Evolutionary conservation across 192 early-diverging fungal genomes (phyloP), one percentile per base, ranked within the genome.

Genomic region (Dissophora ornata): DNA sequence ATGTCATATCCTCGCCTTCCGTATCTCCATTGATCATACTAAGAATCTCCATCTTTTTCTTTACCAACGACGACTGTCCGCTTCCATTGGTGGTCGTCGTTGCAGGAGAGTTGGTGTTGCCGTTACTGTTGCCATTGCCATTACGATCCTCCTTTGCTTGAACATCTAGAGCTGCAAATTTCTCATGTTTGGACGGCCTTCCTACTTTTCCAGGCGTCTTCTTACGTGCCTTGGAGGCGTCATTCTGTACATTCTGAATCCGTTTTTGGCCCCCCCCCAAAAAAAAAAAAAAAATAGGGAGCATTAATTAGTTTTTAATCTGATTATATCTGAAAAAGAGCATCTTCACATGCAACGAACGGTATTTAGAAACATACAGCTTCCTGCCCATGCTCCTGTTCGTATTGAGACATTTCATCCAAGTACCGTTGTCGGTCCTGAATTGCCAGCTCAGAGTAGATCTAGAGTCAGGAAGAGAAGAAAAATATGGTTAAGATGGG

Each of bases 371-470:
- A 25, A 48, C 64, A 22, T 49, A 53, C 47, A 54, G 40, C 26
- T 55, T 34, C 58, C 18, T 56, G 42, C 19, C 28, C 55, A 26
- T 63, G 54, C 18, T 73, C 71, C 7, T 64, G 54, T n/a, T 75
- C 62, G 46, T 75, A 75, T 32, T 47, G 40, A 16, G 28, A 44
- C 71, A 66, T 75, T 32, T 75, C 71, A 8, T 66, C 63, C 24
- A 57, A 3, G 44, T 75, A 75, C 0, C 71, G 71, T 19, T 65
- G 47, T 41, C 57, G 26, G 15, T 75, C 71, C 38, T 75, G 71
- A 24, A 65, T 48, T 1, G 71, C 71, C 16, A 75, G n/a, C 22
- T 75, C 71, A 75, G 62, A 66, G 71, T 75, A 75, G 30, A 66
- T 75, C 71, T 75, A 66, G 29, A 12, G 48, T 18, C 26, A 33